Evolutionary conservation across 176 grass and related monocot species (phyloP), one percentile per base, ranked within the genome.

Genomic region (Cymbopogon citratus): DNA sequence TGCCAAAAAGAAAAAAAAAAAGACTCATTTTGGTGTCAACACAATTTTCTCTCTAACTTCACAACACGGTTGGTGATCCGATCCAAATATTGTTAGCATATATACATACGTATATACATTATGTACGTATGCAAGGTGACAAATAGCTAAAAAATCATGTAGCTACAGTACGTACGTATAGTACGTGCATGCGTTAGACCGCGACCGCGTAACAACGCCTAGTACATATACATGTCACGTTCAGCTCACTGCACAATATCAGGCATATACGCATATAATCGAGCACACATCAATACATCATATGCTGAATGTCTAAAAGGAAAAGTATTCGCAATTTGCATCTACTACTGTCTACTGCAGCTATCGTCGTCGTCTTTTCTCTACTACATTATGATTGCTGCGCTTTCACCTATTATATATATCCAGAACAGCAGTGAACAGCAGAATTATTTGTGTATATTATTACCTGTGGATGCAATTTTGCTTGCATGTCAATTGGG

Each of bases 121-220:
- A 39, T n/a, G 9, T 39, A n/a, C 9, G 8, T 39, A 36, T 38
- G 45, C 12, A 45, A 45, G 44, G 12, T 14, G 44, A 14, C 44
- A 46, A 46, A 15, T 48, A 48, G 45, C 48, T 51, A 51, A 51
- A 18, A 18, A 51, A 15, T 51, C 48, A 75, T 57, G 45, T 66
- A 45, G 43, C 12, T 14, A 45, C 43, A 13, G 4, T 45, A 45
- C 12, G 43, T 11, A 62, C 13, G 56, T 48, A 52, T 2, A n/a
- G 34, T 46, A 26, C 31, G n/a, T 80, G 62, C 76, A 74, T 84
- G 81, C 76, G 69, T 69, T 69, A 68, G 78, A 88, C 48, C 5
- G 14, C 2, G 81, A 77, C 48, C 26, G 35, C n/a, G n/a, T 60
- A 24, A 57, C 54, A 24, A 57, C 54, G 48, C 48, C 5, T 52